Evolutionary conservation across 306 rosid species (phyloP), one percentile per base, ranked within the genome.

Genomic region (Malus asiatica): DNA sequence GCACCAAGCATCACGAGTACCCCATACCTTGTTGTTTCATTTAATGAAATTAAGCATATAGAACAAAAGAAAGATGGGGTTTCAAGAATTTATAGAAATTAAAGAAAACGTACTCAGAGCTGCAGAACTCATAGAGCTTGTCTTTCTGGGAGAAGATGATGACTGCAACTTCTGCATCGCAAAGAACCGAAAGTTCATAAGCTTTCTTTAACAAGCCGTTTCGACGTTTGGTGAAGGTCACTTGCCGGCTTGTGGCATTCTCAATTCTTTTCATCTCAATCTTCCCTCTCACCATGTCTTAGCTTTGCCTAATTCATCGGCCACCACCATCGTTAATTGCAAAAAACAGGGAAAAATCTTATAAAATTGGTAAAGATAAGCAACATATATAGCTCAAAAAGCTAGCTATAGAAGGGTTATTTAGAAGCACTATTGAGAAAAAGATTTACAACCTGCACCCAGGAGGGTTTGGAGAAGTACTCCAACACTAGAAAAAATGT

Each of bases 201-300:
- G 96, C 96, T 51, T 90, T 90, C 88, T 88, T 90, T 63, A 90
- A 62, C 55, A 87, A 77, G 63, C 96, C 96, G 29, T 35, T 81
- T 81, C 88, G 35, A 14, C 93, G 84, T 84, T 91, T 89, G 4
- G 92, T 81, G 71, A 91, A 89, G 0, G 93, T 87, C 72, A 87
- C 96, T 75, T 88, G 92, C 52, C 96, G 78, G 74, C 71, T 90
- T 4, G 83, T 76, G 9, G 80, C 79, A 55, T 90, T 81, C 76
- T 90, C 96, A 8, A 90, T 90, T 68, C 71, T 66, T 75, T 83
- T 87, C 88, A 90, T 80, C 80, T 90, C 69, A 71, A 88, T 66
- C 83, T 88, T 90, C 66, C 93, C 90, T 80, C 90, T 90, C 87
- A 78, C 93, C 92, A 91, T 91, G 22, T 74, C 72, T 80, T 79